phyloP scores from a whole-genome alignment of 2,329 filamentous ascomycete genomes.

The Rutstroemia sp. region DNA sequence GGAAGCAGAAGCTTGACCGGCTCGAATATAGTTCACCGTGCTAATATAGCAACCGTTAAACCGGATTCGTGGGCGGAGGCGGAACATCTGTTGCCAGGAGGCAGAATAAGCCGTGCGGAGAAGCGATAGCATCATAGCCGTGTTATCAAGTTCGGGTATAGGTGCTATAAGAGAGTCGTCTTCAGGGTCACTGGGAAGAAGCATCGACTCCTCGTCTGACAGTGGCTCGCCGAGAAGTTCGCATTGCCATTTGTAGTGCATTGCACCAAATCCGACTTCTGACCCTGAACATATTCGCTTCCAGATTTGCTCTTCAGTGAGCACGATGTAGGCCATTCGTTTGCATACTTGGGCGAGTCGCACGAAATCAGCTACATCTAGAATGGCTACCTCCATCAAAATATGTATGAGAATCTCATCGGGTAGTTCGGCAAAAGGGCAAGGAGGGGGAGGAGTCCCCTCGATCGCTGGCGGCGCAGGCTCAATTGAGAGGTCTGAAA shows the following conservation, averaged over 20 bases:
- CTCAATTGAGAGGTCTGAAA: conserved; percentile 62
- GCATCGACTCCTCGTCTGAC: conserved; percentile 17
- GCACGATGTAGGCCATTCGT: conserved; percentile 74
- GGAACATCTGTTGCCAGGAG: conserved; percentile 67
- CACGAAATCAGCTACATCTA: conserved; percentile 70
- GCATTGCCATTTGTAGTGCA: conserved; percentile 73
- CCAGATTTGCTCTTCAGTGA: conserved; percentile 83
- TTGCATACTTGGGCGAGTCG: conserved; percentile 79
- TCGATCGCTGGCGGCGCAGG: conserved; percentile 62
- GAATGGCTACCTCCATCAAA: conserved; percentile 60
- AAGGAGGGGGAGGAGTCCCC: conserved; percentile 65
- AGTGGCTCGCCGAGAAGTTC: conserved; percentile 50
- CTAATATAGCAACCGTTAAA: conserved; percentile 96
- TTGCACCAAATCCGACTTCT: conserved; percentile 71
- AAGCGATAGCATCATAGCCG: not conserved
- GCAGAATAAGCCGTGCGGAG: conserved; percentile 34
- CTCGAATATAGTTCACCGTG: conserved; percentile 88
- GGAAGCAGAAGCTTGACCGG: conserved; percentile 65
- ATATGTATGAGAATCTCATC: conserved; percentile 81
- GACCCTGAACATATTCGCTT: conserved; percentile 61
- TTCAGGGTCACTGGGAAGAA: conserved; percentile 8
- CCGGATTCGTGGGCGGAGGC: conserved; percentile 72
- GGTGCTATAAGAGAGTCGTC: not conserved
- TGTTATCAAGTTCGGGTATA: not conserved
- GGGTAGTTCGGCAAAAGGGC: conserved; percentile 69